phyloP scores from a whole-genome alignment of 345 rosid species.

The Ceriops zippeliana region DNA sequence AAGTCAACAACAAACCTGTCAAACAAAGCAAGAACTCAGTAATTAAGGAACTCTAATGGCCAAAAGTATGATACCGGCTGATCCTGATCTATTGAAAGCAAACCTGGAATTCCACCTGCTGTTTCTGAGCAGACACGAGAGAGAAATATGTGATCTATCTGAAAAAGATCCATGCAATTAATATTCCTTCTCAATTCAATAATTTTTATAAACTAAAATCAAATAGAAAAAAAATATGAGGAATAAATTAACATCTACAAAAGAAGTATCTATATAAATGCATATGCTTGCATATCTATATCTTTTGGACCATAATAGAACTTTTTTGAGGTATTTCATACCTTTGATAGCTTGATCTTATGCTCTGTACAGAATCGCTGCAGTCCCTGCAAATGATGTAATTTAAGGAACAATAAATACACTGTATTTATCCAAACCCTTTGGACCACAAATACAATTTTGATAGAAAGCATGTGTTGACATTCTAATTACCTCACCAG shows the following conservation, averaged over 20 bases:
- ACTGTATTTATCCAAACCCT: background rate
- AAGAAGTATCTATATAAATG: background rate
- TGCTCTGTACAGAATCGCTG: slow-evolving; percentile 92
- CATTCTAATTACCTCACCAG: slow-evolving; percentile 69
- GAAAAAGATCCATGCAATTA: slow-evolving; percentile 28
- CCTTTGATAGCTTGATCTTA: slow-evolving; percentile 89
- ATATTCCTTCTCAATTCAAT: background rate
- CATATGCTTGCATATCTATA: background rate
- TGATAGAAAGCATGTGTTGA: background rate
- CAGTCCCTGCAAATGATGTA: slow-evolving; percentile 56
- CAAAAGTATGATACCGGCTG: background rate
- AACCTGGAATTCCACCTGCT: slow-evolving; percentile 96
- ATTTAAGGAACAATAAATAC: background rate
- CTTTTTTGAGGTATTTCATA: slow-evolving; percentile 12
- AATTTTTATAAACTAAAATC: slow-evolving; percentile 3
- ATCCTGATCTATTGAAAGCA: slow-evolving; percentile 18
- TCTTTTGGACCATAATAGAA: background rate
- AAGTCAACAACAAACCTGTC: slow-evolving; percentile 76
- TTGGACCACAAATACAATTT: background rate
- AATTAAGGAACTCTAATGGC: background rate
- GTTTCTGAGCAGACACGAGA: slow-evolving; percentile 98
- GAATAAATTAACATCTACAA: background rate
- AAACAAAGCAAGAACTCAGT: slow-evolving; percentile 13
- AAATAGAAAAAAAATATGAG: background rate
- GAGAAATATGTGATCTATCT: slow-evolving; percentile 91